Conservation (phyloP, 169 alveolate species). For the Eimeria sp. region DNA sequence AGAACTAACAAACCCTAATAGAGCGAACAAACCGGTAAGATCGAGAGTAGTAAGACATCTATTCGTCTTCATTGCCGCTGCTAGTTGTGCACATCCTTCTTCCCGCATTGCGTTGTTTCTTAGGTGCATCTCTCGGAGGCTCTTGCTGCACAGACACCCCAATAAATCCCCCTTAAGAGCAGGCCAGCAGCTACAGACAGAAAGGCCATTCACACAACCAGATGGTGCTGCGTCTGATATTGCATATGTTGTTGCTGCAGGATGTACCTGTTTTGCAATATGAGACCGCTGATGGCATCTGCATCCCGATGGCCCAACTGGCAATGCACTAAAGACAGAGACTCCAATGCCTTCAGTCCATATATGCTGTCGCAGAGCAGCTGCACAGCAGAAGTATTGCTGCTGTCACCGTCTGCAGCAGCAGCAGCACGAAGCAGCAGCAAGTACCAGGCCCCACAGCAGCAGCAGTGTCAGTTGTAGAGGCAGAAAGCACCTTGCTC, state of each 20-base stretch:
- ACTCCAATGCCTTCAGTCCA: neutral
- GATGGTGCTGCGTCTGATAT: neutral
- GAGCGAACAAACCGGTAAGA: neutral
- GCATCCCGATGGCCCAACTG: slow-evolving; percentile 30
- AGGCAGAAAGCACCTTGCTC: neutral
- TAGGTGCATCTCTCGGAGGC: neutral
- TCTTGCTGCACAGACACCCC: slow-evolving; percentile 12
- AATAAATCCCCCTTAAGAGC: neutral
- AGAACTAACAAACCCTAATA: too few species aligned
- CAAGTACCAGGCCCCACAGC: neutral
- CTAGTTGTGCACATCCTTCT: slow-evolving; percentile 30
- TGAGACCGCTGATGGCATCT: slow-evolving; percentile 2
- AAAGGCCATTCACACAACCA: neutral
- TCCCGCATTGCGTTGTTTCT: slow-evolving; percentile 54
- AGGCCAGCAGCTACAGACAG: neutral
- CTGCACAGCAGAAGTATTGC: neutral
- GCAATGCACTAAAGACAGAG: slow-evolving; percentile 41
- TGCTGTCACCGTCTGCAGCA: slow-evolving; percentile 14
- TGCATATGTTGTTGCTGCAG: neutral
- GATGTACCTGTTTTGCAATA: neutral
- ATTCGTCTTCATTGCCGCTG: slow-evolving; percentile 12
- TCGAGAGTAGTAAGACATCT: slow-evolving; percentile 6
- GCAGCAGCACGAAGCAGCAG: slow-evolving; percentile 5
- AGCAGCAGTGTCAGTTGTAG: neutral
- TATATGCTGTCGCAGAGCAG: slow-evolving; percentile 2